Base-by-base conservation (phyloP, 1,284 basidiomycete genomes). In the Marasmius oreades region DNA sequence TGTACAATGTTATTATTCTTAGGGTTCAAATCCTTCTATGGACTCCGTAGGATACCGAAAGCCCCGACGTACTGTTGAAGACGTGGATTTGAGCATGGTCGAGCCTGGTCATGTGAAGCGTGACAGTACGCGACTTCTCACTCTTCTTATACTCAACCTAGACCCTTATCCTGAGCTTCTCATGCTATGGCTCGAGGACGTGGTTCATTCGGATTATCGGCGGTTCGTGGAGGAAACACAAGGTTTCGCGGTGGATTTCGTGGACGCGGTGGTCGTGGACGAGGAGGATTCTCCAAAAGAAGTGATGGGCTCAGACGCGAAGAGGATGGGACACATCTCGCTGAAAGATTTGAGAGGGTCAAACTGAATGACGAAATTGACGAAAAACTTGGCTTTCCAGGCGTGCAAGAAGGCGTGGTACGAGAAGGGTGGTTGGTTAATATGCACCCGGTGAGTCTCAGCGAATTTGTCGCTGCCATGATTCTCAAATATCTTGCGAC, bases 391-490 rank as follows among this genome's bases (percentile, higher is more conserved):
- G 97, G 97, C 0, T 99, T 99, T 71, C 78, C 79, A 44, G 78
- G 87, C 55, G 78, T 92, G 53, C 85, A 92, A 60, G 88, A 90
- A 63, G 93, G 92, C 0, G 74, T 79, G 7, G 75, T 75, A 62
- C 82, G 78, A 64, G 89, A 92, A 57, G 95, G 93, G 1, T 99
- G 97, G 97, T 77, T 99, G 68, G 88, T 99, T 60, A 98, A 98
- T 70, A 99, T 99, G 95, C 96, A 97, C 70, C 93, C 95, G 57
- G 92, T 94, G 67, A 65, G 90, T 77, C 5, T 31, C 28, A 31
- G 28, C 28, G 28, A 31, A 18, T 20, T 36, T 45, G 55, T 46
- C 11, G 59, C n/a, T 55, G 44, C 26, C 14, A n/a, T 18, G 51
- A 14, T n/a, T 44, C 39, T 8, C 36, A 20, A n/a, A 5, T 26